Evolutionary conservation across 2,329 filamentous ascomycete species (phyloP).

Genomic region (Paecilomyces niveus): DNA sequence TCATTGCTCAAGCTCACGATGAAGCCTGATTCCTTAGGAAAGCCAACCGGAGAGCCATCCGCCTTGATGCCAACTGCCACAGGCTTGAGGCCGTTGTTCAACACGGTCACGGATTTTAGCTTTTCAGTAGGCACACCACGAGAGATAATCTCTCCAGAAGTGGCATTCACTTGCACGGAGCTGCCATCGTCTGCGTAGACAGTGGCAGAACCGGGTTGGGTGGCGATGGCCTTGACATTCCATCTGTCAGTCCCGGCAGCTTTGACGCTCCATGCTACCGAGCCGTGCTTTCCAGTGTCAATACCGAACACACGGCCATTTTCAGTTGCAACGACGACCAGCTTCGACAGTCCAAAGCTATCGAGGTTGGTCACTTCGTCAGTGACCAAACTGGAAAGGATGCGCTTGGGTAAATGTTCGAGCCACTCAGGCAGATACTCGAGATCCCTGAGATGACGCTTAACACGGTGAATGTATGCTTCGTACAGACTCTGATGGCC

Average conservation of each 20-base stretch:
- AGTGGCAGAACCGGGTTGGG: conserved; percentile 53
- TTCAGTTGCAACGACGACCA: conserved; percentile 71
- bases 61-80: conserved; percentile 25
- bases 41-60: conserved; percentile 26
- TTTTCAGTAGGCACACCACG: conserved; percentile 17
- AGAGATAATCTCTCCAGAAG: conserved; percentile 35
- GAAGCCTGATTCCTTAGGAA: conserved; percentile 25
- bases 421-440: conserved; percentile 65
- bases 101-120: conserved; percentile 24
- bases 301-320: conserved; percentile 74
- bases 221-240: conserved; percentile 61
- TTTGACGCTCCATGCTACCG: conserved; percentile 67
- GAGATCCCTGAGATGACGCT: conserved; percentile 72
- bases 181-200: conserved; percentile 57
- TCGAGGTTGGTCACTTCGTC: conserved; percentile 46
- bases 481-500: conserved; percentile 70
- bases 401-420: conserved; percentile 58
- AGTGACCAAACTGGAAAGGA: conserved; percentile 57
- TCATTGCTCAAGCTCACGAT: conserved; percentile 36
- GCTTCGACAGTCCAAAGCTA: conserved; percentile 81
- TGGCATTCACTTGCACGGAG: conserved; percentile 45
- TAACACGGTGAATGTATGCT: conserved; percentile 84
- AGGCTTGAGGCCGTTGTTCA: conserved; percentile 17
- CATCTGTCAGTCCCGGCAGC: conserved; percentile 56
- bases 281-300: conserved; percentile 66